Evolutionary conservation across 257 asterid species (phyloP).

Genomic region (Solanum infundibuliforme): DNA sequence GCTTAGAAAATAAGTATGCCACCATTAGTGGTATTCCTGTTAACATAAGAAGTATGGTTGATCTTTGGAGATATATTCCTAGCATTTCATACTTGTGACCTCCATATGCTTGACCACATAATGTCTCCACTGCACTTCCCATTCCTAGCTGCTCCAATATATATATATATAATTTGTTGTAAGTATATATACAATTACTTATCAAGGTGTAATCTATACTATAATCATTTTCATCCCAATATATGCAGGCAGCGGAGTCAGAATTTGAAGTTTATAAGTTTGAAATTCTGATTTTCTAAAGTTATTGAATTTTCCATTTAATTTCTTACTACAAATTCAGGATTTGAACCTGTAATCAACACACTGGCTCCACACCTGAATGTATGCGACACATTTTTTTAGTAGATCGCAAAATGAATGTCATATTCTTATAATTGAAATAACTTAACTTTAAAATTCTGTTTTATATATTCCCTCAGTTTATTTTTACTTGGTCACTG

Average conservation of each 20-base stretch:
- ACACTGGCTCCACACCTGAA: background rate
- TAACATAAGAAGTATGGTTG: slow-evolving; percentile 1
- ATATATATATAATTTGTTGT: background rate
- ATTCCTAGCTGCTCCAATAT: slow-evolving; percentile 1
- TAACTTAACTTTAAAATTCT: background rate
- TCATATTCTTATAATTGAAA: background rate
- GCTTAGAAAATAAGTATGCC: background rate
- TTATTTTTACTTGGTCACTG: background rate
- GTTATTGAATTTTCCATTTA: no score
- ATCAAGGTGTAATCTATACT: background rate
- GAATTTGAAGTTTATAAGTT: background rate
- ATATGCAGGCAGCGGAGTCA: background rate
- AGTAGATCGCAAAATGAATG: background rate
- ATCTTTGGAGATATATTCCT: slow-evolving; percentile 6
- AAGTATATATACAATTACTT: background rate
- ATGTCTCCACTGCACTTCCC: slow-evolving; percentile 10
- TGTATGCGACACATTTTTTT: background rate
- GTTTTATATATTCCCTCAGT: background rate
- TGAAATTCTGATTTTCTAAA: background rate
- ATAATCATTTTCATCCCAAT: background rate
- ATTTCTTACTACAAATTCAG: background rate
- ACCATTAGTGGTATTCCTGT: background rate
- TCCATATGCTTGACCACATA: slow-evolving; percentile 3
- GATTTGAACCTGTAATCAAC: background rate
- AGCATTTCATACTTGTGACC: slow-evolving; percentile 2